Percentiles rank a stretch among this genome's conserved stretches.
Evolutionary conservation across 2,329 filamentous ascomycete genomes (phyloP).

Genomic region (Venturia effusa): DNA sequence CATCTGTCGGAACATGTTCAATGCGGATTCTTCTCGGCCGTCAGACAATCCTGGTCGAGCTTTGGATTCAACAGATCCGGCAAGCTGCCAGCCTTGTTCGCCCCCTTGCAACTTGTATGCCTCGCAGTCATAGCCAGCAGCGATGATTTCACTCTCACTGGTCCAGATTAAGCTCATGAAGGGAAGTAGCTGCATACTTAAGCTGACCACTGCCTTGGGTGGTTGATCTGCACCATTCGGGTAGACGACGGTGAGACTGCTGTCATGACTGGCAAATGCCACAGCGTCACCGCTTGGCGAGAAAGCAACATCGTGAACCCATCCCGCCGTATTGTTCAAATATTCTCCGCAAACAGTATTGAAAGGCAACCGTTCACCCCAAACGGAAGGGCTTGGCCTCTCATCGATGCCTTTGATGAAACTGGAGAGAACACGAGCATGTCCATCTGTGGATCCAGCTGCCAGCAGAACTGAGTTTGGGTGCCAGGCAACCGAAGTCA

Average conservation of each 20-base stretch:
- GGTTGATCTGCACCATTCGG: slow-evolving; percentile 84
- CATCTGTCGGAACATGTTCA: slow-evolving; percentile 99
- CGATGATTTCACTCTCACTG: slow-evolving; percentile 83
- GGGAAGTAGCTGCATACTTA: slow-evolving; percentile 81
- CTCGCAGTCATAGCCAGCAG: slow-evolving; percentile 81
- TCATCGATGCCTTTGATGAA: slow-evolving; percentile 94
- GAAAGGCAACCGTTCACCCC: slow-evolving; percentile 93
- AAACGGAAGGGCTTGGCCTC: slow-evolving; percentile 73
- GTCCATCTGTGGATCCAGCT: slow-evolving; percentile 92
- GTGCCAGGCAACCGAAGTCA: slow-evolving; percentile 92
- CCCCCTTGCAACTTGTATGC: slow-evolving; percentile 80
- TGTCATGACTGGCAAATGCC: slow-evolving; percentile 90
- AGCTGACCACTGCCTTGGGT: slow-evolving; percentile 77
- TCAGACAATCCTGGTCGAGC: slow-evolving; percentile 46
- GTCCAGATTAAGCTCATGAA: slow-evolving; percentile 93
- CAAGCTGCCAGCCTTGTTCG: slow-evolving; percentile 71
- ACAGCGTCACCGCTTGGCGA: slow-evolving; percentile 88
- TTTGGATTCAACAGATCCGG: slow-evolving; percentile 61
- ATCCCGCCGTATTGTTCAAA: slow-evolving; percentile 90
- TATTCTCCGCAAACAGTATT: slow-evolving; percentile 98
- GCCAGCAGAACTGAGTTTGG: slow-evolving; percentile 93
- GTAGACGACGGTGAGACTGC: slow-evolving; percentile 93
- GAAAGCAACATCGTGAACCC: slow-evolving; percentile 90
- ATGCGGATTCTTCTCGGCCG: slow-evolving; percentile 75
- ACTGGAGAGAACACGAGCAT: slow-evolving; percentile 85